Conservation (phyloP, 306 rosid species). For the Cucurbita maxima region DNA sequence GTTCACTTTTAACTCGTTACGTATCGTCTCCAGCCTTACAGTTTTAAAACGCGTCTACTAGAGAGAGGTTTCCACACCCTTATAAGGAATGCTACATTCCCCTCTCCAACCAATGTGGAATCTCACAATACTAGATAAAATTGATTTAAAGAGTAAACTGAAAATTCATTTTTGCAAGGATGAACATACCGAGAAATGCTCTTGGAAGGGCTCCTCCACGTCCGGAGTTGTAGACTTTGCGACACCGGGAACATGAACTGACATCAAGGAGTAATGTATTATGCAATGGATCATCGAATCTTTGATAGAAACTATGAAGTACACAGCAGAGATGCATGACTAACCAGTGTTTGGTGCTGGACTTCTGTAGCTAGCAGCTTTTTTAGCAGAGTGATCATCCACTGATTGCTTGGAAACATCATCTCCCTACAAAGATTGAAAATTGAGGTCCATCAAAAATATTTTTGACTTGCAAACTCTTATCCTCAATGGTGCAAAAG, state of each 20-base stretch:
- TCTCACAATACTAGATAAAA: background rate
- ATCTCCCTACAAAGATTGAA: conserved; percentile 27
- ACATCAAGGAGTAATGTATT: conserved; percentile 15
- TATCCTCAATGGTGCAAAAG: background rate
- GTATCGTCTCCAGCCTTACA: no score
- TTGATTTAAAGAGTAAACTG: background rate
- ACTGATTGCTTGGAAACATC: conserved; percentile 18
- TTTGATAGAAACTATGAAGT: background rate
- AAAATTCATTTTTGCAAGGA: background rate
- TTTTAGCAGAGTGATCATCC: conserved; percentile 18
- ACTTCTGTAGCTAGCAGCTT: conserved; percentile 13
- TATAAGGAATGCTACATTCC: no score
- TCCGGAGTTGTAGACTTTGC: conserved; percentile 23
- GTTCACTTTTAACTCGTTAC: no score
- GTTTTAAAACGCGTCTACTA: no score
- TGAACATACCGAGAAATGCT: conserved; percentile 41
- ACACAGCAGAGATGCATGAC: background rate
- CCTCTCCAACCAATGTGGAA: no score
- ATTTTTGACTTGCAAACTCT: background rate
- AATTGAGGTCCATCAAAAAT: background rate
- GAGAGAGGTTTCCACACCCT: no score
- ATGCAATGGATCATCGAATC: background rate
- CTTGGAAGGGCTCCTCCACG: conserved; percentile 37
- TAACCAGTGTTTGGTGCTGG: conserved; percentile 39
- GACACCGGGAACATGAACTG: conserved; percentile 26